Evolutionary conservation across 257 asterid genomes (phyloP).

Genomic region (Scutellaria baicalensis): DNA sequence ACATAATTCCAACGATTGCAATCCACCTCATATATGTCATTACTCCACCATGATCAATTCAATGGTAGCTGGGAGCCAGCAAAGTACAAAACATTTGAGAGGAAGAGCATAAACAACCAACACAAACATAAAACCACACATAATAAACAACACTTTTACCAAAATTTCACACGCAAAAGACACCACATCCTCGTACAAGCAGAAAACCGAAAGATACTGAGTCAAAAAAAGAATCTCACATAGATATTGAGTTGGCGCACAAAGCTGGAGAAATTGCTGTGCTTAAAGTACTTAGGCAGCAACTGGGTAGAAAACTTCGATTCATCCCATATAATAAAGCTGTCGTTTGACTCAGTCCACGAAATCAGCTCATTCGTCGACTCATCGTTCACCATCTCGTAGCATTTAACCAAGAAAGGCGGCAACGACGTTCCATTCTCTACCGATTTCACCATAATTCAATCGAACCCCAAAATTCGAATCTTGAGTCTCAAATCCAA

Average conservation of each 20-base stretch:
- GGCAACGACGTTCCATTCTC: conserved; percentile 71
- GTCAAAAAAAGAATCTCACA: conserved; percentile 35
- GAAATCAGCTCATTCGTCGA: conserved; percentile 74
- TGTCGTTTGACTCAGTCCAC: conserved; percentile 54
- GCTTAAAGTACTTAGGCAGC: conserved; percentile 91
- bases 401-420: conserved; percentile 83
- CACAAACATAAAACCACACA: neutral
- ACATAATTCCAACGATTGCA: neutral
- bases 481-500: neutral
- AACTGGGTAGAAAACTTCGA: conserved; percentile 54
- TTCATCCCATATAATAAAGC: conserved; percentile 75
- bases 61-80: neutral
- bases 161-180: neutral
- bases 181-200: neutral
- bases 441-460: conserved; percentile 69
- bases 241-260: conserved; percentile 90
- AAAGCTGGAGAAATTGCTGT: conserved; percentile 84
- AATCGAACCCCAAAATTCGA: neutral
- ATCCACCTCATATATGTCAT: neutral
- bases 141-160: neutral
- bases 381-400: conserved; percentile 84
- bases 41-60: neutral
- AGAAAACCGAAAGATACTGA: neutral
- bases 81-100: neutral
- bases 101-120: neutral